A percentile compares a stretch with the other conserved stretches of the same genome.
phyloP scores from a whole-genome alignment of 1,139 yeast genomes.

The Diutina sp. region DNA sequence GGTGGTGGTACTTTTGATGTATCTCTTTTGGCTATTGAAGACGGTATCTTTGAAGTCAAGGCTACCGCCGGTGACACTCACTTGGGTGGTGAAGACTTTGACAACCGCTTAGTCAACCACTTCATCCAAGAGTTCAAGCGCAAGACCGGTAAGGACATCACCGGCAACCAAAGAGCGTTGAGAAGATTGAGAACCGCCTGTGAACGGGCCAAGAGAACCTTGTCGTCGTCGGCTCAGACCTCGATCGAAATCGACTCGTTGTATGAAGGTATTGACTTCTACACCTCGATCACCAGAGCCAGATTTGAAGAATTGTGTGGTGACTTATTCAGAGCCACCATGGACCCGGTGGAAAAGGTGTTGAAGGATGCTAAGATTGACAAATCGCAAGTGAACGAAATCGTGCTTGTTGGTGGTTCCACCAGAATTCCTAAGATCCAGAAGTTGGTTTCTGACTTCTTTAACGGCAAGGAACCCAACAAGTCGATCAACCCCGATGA shows the following conservation, averaged over 20 bases:
- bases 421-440: constrained; percentile 97
- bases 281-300: constrained; percentile 76
- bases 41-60: constrained; percentile 98
- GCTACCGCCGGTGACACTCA: constrained; percentile 99
- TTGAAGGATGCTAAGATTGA: constrained; percentile 78
- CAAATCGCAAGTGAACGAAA: constrained; percentile 77
- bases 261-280: constrained; percentile 71
- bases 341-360: constrained; percentile 89
- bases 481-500: constrained; percentile 93
- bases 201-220: constrained; percentile 1
- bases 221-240: neutral
- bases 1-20: constrained; percentile 99
- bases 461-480: constrained; percentile 86
- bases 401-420: constrained; percentile 94
- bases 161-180: constrained; percentile 49
- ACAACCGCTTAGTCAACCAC: constrained; percentile 53
- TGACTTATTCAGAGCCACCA: constrained; percentile 77
- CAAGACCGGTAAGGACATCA: constrained; percentile 89
- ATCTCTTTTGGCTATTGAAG: constrained; percentile 90
- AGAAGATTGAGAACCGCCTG: constrained; percentile 2
- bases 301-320: constrained; percentile 89
- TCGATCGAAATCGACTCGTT: constrained; percentile 12
- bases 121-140: constrained; percentile 77
- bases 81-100: constrained; percentile 99
- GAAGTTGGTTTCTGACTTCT: constrained; percentile 74